Evolutionary conservation across 208 protist genomes (phyloP).

Genomic region (Tritrichomonas musculus): DNA sequence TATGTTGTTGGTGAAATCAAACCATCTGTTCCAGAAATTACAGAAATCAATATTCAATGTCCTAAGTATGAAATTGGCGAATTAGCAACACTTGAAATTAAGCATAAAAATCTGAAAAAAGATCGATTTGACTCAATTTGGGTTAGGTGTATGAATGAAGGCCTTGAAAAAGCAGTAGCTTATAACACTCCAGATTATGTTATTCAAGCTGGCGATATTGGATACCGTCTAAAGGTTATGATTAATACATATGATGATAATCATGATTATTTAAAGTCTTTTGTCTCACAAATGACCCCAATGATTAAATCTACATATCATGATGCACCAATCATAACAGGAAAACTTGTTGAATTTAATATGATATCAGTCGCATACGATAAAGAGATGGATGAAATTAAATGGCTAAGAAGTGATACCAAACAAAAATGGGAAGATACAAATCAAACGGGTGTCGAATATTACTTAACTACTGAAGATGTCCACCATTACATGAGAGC

Average conservation of each 20-base stretch:
- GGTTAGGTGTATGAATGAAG: neutral
- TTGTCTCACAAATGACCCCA: neutral
- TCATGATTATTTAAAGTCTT: neutral
- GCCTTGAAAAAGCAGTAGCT: neutral
- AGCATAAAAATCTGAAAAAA: neutral
- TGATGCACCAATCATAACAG: neutral
- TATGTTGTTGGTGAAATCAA: neutral
- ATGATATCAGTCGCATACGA: neutral
- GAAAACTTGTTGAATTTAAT: neutral
- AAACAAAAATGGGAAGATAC: neutral
- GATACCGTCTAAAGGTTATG: neutral
- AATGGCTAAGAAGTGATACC: neutral
- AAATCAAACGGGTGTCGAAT: neutral
- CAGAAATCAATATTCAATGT: neutral
- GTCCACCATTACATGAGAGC: neutral
- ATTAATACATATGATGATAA: neutral
- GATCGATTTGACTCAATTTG: neutral
- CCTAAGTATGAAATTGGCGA: neutral
- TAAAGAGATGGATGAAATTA: neutral
- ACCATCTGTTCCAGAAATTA: neutral
- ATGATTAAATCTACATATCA: neutral
- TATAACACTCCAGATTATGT: neutral
- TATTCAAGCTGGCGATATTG: neutral
- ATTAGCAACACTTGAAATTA: neutral
- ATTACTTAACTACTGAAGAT: neutral